Evolutionary conservation across 441 rosid species (phyloP).

Genomic region (Bruguiera hainesii): DNA sequence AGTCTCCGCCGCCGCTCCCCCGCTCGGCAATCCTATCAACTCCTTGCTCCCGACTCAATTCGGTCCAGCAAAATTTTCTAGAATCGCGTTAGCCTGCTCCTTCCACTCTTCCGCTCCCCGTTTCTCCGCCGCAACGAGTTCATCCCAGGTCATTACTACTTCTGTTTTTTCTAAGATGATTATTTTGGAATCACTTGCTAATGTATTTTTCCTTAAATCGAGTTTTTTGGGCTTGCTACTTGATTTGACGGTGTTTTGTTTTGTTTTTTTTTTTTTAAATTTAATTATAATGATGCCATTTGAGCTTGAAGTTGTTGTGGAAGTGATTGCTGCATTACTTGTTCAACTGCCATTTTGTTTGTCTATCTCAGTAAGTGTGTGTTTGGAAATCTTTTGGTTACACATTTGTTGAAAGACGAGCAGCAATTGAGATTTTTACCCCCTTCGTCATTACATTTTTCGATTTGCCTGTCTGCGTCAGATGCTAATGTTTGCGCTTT

Average conservation of each 20-base stretch:
- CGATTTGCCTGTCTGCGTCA: not conserved
- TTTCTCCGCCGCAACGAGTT: constrained; percentile 35
- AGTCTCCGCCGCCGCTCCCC: constrained; percentile 14
- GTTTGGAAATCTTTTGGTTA: too few species aligned
- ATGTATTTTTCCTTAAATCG: too few species aligned
- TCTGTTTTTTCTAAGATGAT: not conserved
- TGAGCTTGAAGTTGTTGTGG: not conserved
- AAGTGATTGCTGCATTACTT: not conserved
- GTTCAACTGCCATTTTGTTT: not conserved
- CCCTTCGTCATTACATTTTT: not conserved
- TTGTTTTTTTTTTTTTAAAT: too few species aligned
- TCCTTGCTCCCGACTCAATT: constrained; percentile 13
- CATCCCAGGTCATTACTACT: constrained; percentile 38
- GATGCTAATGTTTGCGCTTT: not conserved
- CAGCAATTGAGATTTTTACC: too few species aligned
- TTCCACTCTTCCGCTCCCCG: constrained; percentile 47
- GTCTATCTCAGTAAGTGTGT: too few species aligned
- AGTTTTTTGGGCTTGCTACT: too few species aligned
- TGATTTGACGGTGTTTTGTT: too few species aligned
- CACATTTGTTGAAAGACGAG: too few species aligned
- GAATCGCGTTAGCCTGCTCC: constrained; percentile 18
- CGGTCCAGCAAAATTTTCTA: constrained; percentile 1
- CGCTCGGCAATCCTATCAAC: constrained; percentile 8
- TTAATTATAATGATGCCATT: not conserved
- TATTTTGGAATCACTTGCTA: too few species aligned